phyloP scores from a whole-genome alignment of 345 rosid genomes.

The Salix udensis region DNA sequence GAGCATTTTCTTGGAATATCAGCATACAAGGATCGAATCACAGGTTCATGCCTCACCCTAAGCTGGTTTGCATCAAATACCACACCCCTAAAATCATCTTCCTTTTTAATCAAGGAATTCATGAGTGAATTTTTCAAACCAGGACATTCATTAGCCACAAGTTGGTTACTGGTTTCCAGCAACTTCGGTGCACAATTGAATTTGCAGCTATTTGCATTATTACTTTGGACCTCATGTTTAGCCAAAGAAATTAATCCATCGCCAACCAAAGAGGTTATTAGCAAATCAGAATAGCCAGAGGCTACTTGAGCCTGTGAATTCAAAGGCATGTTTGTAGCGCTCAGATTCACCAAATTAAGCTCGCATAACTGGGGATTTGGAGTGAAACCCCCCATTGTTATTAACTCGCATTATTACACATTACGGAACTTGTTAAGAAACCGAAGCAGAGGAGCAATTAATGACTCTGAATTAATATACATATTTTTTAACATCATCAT shows the following conservation, averaged over 20 bases:
- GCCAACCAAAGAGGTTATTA: background rate
- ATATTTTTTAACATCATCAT: background rate
- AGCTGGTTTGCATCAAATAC: conserved; percentile 22
- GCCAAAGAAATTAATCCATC: background rate
- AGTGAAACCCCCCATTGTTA: background rate
- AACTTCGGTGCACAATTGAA: background rate
- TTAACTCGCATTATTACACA: background rate
- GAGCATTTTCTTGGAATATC: too few relatives aligned
- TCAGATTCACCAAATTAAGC: background rate
- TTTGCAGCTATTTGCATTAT: background rate
- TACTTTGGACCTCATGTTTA: too few relatives aligned
- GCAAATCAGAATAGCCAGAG: background rate
- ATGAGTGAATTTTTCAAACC: background rate
- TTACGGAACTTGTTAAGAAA: background rate
- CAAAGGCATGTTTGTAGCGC: background rate
- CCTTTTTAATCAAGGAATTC: background rate
- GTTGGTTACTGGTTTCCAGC: background rate
- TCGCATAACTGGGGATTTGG: background rate
- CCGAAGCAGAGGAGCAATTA: background rate
- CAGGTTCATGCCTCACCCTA: conserved; percentile 30
- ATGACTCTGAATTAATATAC: background rate
- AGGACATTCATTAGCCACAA: background rate
- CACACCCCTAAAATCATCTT: background rate
- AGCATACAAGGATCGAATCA: conserved; percentile 26
- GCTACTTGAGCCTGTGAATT: background rate